Conservation (phyloP, 139 green algal species). For the Tetradesmus obliquus region DNA sequence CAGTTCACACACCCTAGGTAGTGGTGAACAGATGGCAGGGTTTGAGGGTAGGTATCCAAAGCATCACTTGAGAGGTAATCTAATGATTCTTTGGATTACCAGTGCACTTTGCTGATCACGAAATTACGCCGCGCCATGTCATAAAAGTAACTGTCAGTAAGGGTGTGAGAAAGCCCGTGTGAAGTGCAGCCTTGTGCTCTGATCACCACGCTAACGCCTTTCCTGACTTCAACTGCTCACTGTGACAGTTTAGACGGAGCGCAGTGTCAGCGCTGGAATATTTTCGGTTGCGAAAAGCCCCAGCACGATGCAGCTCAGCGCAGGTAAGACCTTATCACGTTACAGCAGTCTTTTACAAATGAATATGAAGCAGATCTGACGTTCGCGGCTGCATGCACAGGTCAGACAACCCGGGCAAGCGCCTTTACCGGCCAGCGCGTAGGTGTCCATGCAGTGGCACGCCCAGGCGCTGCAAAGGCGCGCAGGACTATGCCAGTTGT, state of each 20-base stretch:
- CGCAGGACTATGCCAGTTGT: slow-evolving; percentile 36
- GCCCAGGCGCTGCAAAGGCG: slow-evolving; percentile 2
- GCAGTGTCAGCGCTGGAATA: neutral
- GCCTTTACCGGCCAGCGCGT: slow-evolving; percentile 19
- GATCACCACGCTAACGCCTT: neutral
- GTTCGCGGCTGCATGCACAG: neutral
- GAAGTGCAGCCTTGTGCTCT: neutral
- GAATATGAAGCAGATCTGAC: neutral
- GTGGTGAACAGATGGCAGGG: no score
- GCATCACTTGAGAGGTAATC: no score
- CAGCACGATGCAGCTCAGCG: neutral
- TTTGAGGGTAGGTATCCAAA: no score
- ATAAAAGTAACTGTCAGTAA: neutral
- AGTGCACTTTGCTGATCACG: no score
- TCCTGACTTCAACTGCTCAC: no score
- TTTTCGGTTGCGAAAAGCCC: neutral
- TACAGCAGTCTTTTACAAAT: neutral
- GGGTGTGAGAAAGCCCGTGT: neutral
- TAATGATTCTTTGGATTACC: no score
- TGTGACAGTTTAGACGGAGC: neutral
- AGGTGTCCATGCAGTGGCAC: slow-evolving; percentile 28
- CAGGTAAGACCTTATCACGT: neutral
- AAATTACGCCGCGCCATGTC: neutral
- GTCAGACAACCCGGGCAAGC: neutral
- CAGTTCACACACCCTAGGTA: no score